A percentile compares a stretch with the other conserved stretches of the same genome.
Evolutionary conservation across 352 stramenopile species (phyloP).

Genomic region (Elongisporangium senticosum): DNA sequence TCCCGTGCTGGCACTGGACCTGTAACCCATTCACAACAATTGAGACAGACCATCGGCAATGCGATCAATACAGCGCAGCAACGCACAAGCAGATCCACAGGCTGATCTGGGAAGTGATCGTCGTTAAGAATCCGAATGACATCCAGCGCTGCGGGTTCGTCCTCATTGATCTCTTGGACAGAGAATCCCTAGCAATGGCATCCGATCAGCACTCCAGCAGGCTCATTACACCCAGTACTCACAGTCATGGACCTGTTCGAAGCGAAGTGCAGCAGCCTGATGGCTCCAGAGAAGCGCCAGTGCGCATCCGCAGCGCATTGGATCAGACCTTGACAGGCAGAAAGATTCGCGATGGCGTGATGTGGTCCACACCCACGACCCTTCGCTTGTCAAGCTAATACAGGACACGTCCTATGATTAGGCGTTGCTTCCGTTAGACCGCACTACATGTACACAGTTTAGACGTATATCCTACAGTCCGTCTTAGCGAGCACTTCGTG

Average conservation of each 20-base stretch:
- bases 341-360: neutral
- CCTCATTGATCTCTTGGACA: neutral
- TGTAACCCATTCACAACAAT: conserved; percentile 1
- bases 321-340: neutral
- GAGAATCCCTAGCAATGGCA: neutral
- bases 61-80: neutral
- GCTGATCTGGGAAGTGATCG: neutral
- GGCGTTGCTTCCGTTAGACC: too few relatives aligned
- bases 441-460: too few relatives aligned
- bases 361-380: neutral
- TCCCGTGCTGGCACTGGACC: conserved; percentile 19
- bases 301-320: neutral
- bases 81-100: neutral
- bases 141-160: neutral
- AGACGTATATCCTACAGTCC: too few relatives aligned
- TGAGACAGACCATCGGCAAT: too few relatives aligned
- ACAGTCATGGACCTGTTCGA: neutral
- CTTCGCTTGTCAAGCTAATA: neutral
- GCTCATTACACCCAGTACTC: neutral
- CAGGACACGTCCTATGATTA: too few relatives aligned
- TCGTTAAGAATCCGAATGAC: neutral
- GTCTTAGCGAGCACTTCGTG: too few relatives aligned
- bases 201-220: neutral
- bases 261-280: neutral
- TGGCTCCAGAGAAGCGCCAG: neutral